phyloP scores from a whole-genome alignment of 23 red algal genomes.

The Chondrus crispus region DNA sequence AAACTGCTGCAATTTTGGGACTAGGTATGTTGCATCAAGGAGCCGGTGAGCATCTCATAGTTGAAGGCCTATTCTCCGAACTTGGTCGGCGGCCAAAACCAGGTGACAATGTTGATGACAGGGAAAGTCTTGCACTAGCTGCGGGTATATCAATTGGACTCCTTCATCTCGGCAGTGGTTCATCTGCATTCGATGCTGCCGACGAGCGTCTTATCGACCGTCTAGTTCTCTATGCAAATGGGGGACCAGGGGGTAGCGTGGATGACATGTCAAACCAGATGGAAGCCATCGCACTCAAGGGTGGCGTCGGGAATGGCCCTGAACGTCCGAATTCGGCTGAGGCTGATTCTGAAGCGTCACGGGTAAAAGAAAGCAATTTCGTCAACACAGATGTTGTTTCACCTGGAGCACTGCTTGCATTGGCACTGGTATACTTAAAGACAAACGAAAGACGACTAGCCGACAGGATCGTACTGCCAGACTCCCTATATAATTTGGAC shows the following conservation, averaged over 20 bases:
- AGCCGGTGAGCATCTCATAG: conserved; percentile 63
- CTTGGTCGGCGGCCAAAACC: conserved; percentile 52
- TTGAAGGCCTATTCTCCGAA: conserved; percentile 83
- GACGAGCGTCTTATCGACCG: conserved; percentile 51
- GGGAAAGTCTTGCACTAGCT: conserved; percentile 76
- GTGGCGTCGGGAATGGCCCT: neutral
- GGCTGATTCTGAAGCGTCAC: conserved; percentile 59
- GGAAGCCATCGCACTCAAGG: conserved; percentile 10
- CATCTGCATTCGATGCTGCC: conserved; percentile 28
- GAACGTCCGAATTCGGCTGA: neutral
- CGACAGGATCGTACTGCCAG: conserved; percentile 55
- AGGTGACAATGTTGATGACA: conserved; percentile 48
- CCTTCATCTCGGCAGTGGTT: conserved; percentile 65
- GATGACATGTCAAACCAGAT: conserved; percentile 6
- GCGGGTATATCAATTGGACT: conserved; percentile 84
- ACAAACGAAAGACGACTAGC: conserved; percentile 66
- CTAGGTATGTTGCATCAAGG: conserved; percentile 80
- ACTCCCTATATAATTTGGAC: conserved; percentile 44
- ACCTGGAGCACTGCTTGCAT: conserved; percentile 73
- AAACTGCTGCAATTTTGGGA: conserved; percentile 84
- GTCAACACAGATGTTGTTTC: conserved; percentile 64
- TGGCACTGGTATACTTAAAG: conserved; percentile 72
- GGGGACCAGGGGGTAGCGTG: conserved; percentile 38
- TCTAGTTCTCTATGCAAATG: conserved; percentile 50
- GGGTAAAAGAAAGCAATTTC: conserved; percentile 51